Conservation (phyloP, 1,284 basidiomycete species). For the Ustilago crameri region DNA sequence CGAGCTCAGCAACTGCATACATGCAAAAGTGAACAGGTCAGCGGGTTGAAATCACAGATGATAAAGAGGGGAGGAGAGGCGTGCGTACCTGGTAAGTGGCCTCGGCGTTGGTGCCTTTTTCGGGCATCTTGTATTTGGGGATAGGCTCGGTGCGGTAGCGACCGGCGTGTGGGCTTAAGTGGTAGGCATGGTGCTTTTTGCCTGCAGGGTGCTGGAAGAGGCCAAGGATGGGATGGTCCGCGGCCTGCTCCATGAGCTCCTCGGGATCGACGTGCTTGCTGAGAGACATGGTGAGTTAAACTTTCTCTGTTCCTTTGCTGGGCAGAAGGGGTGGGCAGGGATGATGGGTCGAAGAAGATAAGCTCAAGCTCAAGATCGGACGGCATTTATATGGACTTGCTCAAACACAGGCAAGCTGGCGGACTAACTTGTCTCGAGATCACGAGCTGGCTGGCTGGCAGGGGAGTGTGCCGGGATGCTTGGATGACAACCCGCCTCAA, state of each 20-base stretch:
- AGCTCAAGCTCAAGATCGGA: no score
- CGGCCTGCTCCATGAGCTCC: constrained; percentile 52
- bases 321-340: no score
- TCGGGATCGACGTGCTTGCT: constrained; percentile 64
- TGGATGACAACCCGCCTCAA: no score
- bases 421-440: no score
- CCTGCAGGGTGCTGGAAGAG: constrained; percentile 43
- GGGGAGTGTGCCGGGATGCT: no score
- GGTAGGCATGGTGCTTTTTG: constrained; percentile 21
- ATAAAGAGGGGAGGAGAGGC: not conserved
- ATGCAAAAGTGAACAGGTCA: not conserved
- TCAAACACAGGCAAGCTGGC: no score
- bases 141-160: constrained; percentile 61
- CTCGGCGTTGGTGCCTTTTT: constrained; percentile 68
- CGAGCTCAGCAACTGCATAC: constrained; percentile 84
- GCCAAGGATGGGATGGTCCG: constrained; percentile 53
- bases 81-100: constrained; percentile 65
- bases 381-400: no score
- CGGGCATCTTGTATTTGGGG: constrained; percentile 70
- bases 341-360: no score
- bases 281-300: constrained; percentile 48
- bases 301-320: no score
- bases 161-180: constrained; percentile 49
- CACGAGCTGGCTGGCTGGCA: no score
- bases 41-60: not conserved